Base-by-base conservation (phyloP, 202 grass and related monocot genomes). In the Saccharum hybrid region DNA sequence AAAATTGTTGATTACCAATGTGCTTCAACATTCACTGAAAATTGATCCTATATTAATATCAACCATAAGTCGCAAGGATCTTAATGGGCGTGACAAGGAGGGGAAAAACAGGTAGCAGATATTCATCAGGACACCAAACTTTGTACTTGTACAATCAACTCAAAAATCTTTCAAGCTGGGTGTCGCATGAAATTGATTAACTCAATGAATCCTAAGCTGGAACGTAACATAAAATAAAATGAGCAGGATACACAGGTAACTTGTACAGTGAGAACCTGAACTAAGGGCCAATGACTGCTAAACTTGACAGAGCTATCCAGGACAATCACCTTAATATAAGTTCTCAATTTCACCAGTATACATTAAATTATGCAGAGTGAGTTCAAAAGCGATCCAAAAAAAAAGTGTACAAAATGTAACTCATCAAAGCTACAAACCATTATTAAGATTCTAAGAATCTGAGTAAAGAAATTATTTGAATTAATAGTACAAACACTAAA, bases 341-440 rank as follows among this genome's bases (percentile, higher is more conserved):
- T 60, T 65, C 6, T 80, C 1, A 19, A 30, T 21, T 39, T 7
- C 23, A 23, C 30, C 39, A 30, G 3, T 49, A 11, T 60, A 36
- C 8, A 42, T 69, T 34, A 86, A 74, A 68, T 68, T 81, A 45
- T 49, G 37, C 46, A 48, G 12, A n/a, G 15, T 67, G 26, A 10
- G 15, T 74, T 54, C 19, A 74, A 51, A 76, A 56, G 31, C 61
- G n/a, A n/a, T 74, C 37, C 28, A 28, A 2, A 79, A 86, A 63
- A 42, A 0, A 79, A 82, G 30, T 62, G 52, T 42, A 7, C 19
- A 63, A 63, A 63, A 75, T 45, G 18, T 12, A 83, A 33, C 79
- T n/a, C 46, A 7, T 28, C 62, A 45, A 83, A 86, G 63, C 48
- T 75, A 83, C 23, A 34, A 79, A 39, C 3, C 59, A 75, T 63